Evolutionary conservation across 306 rosid species (phyloP), one percentile per base, ranked within the genome.

Genomic region (Rubus idaeus): DNA sequence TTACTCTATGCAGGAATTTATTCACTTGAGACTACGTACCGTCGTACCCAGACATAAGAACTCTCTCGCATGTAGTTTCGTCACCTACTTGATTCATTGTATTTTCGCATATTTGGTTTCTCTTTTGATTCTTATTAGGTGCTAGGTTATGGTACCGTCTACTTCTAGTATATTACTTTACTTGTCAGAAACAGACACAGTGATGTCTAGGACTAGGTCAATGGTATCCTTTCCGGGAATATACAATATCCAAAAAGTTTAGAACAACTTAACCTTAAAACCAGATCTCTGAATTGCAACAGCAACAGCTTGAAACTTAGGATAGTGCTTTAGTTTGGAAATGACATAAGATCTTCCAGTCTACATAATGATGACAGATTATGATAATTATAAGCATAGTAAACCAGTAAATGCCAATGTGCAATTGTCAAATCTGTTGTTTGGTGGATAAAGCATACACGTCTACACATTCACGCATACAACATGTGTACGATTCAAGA

Each of bases 231-330:
- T 9, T 41, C 37, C n/a, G 10, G 68, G 20, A 16, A 42, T n/a
- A 68, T 45, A 45, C 55, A 12, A 41, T 12, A 11, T 23, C 39
- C 50, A 45, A 47, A 77, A 61, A 53, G 16, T 62, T 40, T 37
- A 65, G 50, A 52, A 21, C 14, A 63, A 70, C 52, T 58, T 14
- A 76, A 70, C 89, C 89, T 85, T 82, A 71, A 82, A 85, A 66
- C 89, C 89, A 74, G 84, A 85, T 79, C 75, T 63, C 51, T 77
- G 75, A 73, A 82, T 79, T 64, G 84, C 89, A 69, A 83, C 56
- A 44, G 81, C 79, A 79, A 83, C 83, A 44, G 81, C 78, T 75
- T 75, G 79, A 83, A 83, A 86, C 73, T 77, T 80, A 41, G 89
- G 87, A 77, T 86, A 83, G 37, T 80, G 68, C 84, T 77, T 66